These are phyloP conservation scores for Globisporangium acanthophoron DNA, from an alignment of 352 stramenopile genomes.

Conservation along the genomic window DNA sequence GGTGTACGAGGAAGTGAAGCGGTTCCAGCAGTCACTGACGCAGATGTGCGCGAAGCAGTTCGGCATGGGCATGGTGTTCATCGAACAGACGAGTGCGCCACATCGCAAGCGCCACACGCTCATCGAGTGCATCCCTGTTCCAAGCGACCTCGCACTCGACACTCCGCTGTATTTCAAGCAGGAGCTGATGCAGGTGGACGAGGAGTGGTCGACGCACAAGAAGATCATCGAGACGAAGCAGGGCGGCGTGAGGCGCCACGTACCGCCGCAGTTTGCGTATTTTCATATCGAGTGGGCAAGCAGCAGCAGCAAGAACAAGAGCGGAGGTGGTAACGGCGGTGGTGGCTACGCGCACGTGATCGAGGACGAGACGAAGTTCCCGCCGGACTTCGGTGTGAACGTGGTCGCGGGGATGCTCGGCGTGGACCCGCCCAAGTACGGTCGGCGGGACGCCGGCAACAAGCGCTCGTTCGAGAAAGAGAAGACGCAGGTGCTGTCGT, in stretches of 20 bases:
- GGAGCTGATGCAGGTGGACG: conserved; percentile 66
- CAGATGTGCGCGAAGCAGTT: conserved; percentile 56
- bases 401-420: conserved; percentile 75
- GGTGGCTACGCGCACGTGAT: conserved; percentile 80
- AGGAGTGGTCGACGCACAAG: conserved; percentile 78
- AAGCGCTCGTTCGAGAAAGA: conserved; percentile 43
- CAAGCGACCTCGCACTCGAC: conserved; percentile 48
- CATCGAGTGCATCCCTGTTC: conserved; percentile 80
- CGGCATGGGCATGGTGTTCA: conserved; percentile 60
- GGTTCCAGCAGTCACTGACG: conserved; percentile 54
- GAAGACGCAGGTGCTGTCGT: conserved; percentile 52
- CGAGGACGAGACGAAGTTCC: conserved; percentile 72
- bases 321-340: conserved; percentile 2
- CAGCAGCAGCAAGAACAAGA: neutral
- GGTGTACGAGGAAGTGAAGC: conserved; percentile 51
- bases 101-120: conserved; percentile 57
- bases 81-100: conserved; percentile 71
- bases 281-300: conserved; percentile 77
- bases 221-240: conserved; percentile 74
- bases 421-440: conserved; percentile 59
- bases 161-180: conserved; percentile 82
- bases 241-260: conserved; percentile 48
- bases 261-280: conserved; percentile 77
- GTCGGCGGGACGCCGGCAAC: conserved; percentile 29
- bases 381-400: conserved; percentile 69